Conservation (phyloP, 2,329 filamentous ascomycete genomes). For the Teratosphaeria epicoccoides region DNA sequence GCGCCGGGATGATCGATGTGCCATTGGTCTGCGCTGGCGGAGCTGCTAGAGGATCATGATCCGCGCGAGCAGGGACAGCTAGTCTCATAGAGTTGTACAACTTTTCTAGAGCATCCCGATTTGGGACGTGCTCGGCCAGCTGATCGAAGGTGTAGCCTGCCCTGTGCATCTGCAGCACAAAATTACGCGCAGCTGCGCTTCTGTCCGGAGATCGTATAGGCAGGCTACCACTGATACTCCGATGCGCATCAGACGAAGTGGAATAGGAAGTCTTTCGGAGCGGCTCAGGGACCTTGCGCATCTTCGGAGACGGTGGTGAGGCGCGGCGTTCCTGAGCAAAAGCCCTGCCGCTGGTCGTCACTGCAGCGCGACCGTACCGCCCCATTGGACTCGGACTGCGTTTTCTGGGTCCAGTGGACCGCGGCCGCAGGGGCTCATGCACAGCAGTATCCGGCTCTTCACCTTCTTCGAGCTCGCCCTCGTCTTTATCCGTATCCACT, state of each 20-base stretch:
- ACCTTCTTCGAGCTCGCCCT: slow-evolving; percentile 68
- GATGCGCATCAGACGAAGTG: background rate
- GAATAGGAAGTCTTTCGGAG: background rate
- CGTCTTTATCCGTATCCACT: slow-evolving; percentile 46
- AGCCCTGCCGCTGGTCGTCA: background rate
- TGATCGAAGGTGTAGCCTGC: slow-evolving; percentile 64
- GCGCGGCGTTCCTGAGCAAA: background rate
- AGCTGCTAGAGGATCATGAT: background rate
- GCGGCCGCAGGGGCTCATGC: slow-evolving; percentile 17
- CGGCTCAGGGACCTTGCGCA: background rate
- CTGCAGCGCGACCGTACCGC: background rate
- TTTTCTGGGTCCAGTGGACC: slow-evolving; percentile 20
- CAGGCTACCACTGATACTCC: background rate
- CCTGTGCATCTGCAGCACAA: slow-evolving; percentile 28
- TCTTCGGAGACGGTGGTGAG: background rate
- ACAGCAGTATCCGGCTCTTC: slow-evolving; percentile 33
- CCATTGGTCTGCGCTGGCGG: background rate
- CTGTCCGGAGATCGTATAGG: background rate
- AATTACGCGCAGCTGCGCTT: slow-evolving; percentile 7
- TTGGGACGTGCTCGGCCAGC: slow-evolving; percentile 62
- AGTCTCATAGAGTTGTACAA: slow-evolving; percentile 43
- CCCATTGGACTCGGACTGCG: slow-evolving; percentile 6
- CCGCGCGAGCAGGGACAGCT: slow-evolving; percentile 1
- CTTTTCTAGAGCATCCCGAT: slow-evolving; percentile 49
- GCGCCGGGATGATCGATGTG: background rate